Base-by-base conservation (phyloP, 352 stramenopile species). In the Globisporangium heterothallicum region DNA sequence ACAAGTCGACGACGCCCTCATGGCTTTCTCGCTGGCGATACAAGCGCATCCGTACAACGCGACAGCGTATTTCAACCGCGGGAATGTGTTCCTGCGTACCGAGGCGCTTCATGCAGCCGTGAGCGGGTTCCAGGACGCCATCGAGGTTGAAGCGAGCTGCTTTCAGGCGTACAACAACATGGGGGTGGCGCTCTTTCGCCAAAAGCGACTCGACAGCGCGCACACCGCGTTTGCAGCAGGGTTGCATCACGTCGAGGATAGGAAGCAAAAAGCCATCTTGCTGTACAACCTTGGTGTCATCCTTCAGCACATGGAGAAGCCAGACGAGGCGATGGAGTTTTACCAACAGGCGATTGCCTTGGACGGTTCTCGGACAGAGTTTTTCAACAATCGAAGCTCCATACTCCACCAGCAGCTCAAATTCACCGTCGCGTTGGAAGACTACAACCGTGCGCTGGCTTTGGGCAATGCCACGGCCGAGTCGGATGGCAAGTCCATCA, bases 341-440 rank as follows among this genome's bases (percentile, higher is more conserved):
- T 83, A 79, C 38, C 66, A 83, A 42, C 72, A 78, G 44, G 72
- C 72, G 0, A 81, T 83, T 26, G 43, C 53, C 5, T 34, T 79
- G 1, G 68, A 82, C 34, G 48, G 49, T 6, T 63, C 65, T 1
- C 55, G 72, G 6, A 64, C 61, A 8, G 64, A 75, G 58, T 78
- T 84, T 40, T 78, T 77, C 50, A 78, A 80, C 53, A 86, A 86
- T 30, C 53, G 75, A 30, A 80, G 70, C 26, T 63, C 68, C 4
- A 80, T 80, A 12, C 53, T 78, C 2, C 75, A 84, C 32, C 54
- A 75, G 21, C 75, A 86, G 45, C 64, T 79, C 53, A 68, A 70
- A 49, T 80, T 74, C 43, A 59, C 63, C 0, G 61, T 74, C 25
- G 75, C 75, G 2, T 47, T 86, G 1, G 66, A 76, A 44, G 75